Evolutionary conservation across 805 yeast genomes (phyloP).

Genomic region (Nakazawaea populi): DNA sequence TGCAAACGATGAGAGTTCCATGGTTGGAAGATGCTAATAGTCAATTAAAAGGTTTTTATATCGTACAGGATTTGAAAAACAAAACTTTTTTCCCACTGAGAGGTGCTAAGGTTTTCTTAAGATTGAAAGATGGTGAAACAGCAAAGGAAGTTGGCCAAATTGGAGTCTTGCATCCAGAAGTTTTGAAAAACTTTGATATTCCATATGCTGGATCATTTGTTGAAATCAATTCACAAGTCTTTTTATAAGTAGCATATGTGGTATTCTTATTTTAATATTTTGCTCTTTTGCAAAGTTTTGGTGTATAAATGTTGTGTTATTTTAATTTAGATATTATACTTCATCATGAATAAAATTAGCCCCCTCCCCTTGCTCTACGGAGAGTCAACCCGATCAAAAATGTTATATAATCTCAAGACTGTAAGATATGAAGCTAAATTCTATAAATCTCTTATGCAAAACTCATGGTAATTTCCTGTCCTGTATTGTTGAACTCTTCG

Average conservation of each 20-base stretch:
- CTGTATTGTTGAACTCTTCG: slow-evolving; percentile 20
- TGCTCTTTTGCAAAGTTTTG: not conserved
- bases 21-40: slow-evolving; percentile 61
- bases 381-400: no score
- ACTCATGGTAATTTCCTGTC: slow-evolving; percentile 22
- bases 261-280: not conserved
- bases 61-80: slow-evolving; percentile 60
- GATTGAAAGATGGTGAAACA: slow-evolving; percentile 54
- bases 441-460: slow-evolving; percentile 16
- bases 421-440: not conserved
- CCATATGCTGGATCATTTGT: slow-evolving; percentile 91
- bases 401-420: not conserved
- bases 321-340: no score
- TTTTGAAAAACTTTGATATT: slow-evolving; percentile 76
- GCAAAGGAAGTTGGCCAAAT: slow-evolving; percentile 67
- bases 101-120: slow-evolving; percentile 83
- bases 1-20: slow-evolving; percentile 91
- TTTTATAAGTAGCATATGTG: slow-evolving; percentile 41
- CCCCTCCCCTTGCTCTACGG: no score
- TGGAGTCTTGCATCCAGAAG: slow-evolving; percentile 96
- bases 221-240: slow-evolving; percentile 85
- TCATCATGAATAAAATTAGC: no score
- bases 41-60: slow-evolving; percentile 78
- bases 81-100: slow-evolving; percentile 93
- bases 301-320: no score